Percentiles rank a stretch among this genome's conserved stretches.
phyloP scores from a whole-genome alignment of 768 basidiomycete genomes.

The Aureoboletus auriporus region DNA sequence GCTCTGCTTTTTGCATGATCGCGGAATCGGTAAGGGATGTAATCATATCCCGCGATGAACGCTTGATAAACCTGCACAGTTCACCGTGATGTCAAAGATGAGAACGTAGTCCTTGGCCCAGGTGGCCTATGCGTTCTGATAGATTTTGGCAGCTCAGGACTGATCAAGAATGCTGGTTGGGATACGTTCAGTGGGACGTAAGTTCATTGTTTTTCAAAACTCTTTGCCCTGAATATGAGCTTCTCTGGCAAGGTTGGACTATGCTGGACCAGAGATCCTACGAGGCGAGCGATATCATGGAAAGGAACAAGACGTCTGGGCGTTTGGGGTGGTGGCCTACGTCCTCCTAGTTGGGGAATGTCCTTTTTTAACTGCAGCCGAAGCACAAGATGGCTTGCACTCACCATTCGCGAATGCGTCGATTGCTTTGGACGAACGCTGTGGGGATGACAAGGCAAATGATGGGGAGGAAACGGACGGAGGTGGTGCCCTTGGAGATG shows the following conservation, averaged over 20 bases:
- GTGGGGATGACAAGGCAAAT: slow-evolving; percentile 64
- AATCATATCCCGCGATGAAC: neutral
- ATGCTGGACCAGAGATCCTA: slow-evolving; percentile 94
- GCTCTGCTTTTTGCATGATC: slow-evolving; percentile 80
- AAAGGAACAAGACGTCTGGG: slow-evolving; percentile 98
- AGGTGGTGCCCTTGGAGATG: slow-evolving; percentile 81
- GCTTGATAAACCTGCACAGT: slow-evolving; percentile 41
- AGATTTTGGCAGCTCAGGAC: slow-evolving; percentile 92
- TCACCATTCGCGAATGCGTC: slow-evolving; percentile 75
- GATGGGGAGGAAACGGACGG: slow-evolving; percentile 80
- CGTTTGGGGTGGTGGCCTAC: slow-evolving; percentile 94
- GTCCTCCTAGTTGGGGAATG: slow-evolving; percentile 92
- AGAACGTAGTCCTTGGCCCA: slow-evolving; percentile 85
- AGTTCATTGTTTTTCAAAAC: slow-evolving; percentile 32
- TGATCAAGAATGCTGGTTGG: slow-evolving; percentile 82
- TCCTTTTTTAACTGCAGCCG: slow-evolving; percentile 85
- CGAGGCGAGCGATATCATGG: slow-evolving; percentile 93
- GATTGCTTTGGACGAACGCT: slow-evolving; percentile 76
- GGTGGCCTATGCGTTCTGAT: slow-evolving; percentile 86
- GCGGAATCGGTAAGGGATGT: slow-evolving; percentile 73
- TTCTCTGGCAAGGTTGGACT: slow-evolving; percentile 61
- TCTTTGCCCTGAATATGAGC: slow-evolving; percentile 8
- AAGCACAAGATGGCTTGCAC: slow-evolving; percentile 80
- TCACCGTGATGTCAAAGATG: slow-evolving; percentile 97
- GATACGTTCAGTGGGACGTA: slow-evolving; percentile 92